These are phyloP conservation scores for Astraeus odoratus DNA, from an alignment of 768 basidiomycete species.

Conservation along the genomic window DNA sequence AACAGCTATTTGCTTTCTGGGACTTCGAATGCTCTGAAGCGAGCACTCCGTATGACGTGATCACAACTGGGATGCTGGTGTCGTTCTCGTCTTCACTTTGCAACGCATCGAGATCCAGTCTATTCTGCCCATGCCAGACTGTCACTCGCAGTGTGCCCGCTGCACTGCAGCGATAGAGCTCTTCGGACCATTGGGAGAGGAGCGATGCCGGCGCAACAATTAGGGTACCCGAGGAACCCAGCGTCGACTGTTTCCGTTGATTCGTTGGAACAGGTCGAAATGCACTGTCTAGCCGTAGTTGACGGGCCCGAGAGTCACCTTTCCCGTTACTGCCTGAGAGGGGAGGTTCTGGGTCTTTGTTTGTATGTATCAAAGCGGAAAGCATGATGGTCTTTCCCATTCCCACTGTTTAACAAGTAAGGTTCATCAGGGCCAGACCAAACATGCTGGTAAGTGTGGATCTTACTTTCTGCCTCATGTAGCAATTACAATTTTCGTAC, in stretches of 20 bases:
- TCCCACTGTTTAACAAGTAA: slow-evolving; percentile 83
- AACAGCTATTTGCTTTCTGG: slow-evolving; percentile 44
- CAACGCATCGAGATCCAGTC: slow-evolving; percentile 61
- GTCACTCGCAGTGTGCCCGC: slow-evolving; percentile 57
- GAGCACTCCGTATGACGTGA: slow-evolving; percentile 89
- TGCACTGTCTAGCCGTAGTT: slow-evolving; percentile 54
- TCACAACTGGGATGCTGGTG: slow-evolving; percentile 63
- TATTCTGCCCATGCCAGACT: slow-evolving; percentile 87
- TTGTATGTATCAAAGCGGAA: slow-evolving; percentile 81
- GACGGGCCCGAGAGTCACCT: slow-evolving; percentile 38
- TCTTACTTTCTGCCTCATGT: slow-evolving; percentile 42
- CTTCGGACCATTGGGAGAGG: slow-evolving; percentile 89
- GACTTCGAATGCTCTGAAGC: slow-evolving; percentile 80
- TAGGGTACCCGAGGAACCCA: slow-evolving; percentile 58
- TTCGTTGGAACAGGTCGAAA: slow-evolving; percentile 44
- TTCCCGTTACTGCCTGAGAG: slow-evolving; percentile 22
- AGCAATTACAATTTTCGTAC: background rate
- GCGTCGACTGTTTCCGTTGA: slow-evolving; percentile 20
- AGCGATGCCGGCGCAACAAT: slow-evolving; percentile 92
- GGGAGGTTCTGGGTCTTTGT: slow-evolving; percentile 42
- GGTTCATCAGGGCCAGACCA: slow-evolving; percentile 1
- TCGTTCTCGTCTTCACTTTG: slow-evolving; percentile 47
- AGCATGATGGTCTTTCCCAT: slow-evolving; percentile 96
- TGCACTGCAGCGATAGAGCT: slow-evolving; percentile 78
- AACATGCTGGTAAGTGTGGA: slow-evolving; percentile 4